Conservation (phyloP, 208 protist genomes). For the Wallacemonas sp. region DNA sequence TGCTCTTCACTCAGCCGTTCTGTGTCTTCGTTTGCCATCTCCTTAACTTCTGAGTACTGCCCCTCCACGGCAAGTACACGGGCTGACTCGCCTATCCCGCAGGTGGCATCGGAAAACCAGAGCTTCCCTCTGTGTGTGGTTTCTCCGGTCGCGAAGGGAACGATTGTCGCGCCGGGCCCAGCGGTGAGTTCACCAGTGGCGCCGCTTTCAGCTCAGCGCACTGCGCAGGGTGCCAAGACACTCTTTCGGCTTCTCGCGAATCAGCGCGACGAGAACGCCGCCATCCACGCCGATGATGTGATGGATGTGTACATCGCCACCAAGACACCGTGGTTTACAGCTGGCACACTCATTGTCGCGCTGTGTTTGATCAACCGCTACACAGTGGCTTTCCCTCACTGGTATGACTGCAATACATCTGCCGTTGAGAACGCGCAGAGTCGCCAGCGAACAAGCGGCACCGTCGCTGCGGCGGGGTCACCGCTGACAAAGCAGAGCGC, state of each 20-base stretch:
- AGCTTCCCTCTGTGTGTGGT: not conserved
- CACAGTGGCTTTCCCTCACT: constrained; percentile 24
- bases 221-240: not conserved
- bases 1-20: not conserved
- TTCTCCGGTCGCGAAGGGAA: not conserved
- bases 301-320: constrained; percentile 25
- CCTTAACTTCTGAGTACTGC: not conserved
- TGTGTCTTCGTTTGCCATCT: constrained; percentile 1
- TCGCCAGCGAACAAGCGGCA: not conserved
- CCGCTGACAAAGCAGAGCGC: not conserved
- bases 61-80: not conserved
- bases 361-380: constrained; percentile 50
- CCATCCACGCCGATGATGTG: constrained; percentile 29
- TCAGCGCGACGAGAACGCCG: constrained; percentile 3
- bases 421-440: constrained; percentile 7
- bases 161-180: not conserved
- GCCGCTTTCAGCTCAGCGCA: not conserved
- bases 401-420: constrained; percentile 8
- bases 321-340: constrained; percentile 26
- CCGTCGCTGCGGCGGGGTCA: too few species aligned
- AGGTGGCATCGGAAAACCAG: not conserved
- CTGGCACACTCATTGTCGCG: constrained; percentile 32
- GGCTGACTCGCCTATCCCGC: not conserved
- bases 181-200: too few species aligned
- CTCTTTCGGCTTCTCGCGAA: not conserved